These are phyloP conservation scores for Botrytis medusae DNA, from an alignment of 2,329 filamentous ascomycete genomes.

Conservation along the genomic window DNA sequence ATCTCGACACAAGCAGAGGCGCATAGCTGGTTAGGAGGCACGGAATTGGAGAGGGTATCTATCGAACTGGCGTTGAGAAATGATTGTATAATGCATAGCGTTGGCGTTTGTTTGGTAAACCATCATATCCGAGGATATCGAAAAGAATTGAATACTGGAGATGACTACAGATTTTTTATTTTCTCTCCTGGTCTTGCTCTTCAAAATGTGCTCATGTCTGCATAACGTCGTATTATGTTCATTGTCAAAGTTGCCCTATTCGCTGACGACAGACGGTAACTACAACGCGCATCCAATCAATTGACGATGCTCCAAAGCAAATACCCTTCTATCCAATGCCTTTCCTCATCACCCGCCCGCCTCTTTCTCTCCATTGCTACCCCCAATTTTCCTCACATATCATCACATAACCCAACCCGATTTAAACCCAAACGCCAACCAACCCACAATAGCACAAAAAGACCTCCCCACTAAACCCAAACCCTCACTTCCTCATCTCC, in stretches of 20 bases:
- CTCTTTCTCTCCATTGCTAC: slow-evolving; percentile 21
- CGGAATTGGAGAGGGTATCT: slow-evolving; percentile 15
- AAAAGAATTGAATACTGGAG: neutral
- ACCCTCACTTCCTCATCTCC: slow-evolving; percentile 25
- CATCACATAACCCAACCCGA: no score
- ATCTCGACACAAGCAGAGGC: neutral
- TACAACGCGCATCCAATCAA: neutral
- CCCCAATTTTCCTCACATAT: neutral
- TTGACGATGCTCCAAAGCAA: neutral
- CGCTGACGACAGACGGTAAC: neutral
- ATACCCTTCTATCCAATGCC: neutral
- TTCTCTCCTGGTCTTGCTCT: neutral
- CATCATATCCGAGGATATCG: neutral
- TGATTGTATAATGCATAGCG: slow-evolving; percentile 26
- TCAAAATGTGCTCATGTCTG: neutral
- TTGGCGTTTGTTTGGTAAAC: slow-evolving; percentile 23
- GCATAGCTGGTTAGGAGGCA: slow-evolving; percentile 16
- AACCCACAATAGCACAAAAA: slow-evolving; percentile 12
- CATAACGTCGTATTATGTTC: neutral
- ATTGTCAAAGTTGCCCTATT: neutral
- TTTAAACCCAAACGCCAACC: neutral
- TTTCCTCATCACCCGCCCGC: neutral
- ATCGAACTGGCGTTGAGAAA: slow-evolving; percentile 22
- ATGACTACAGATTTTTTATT: neutral
- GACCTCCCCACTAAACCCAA: neutral